Evolutionary conservation across 2,329 filamentous ascomycete species (phyloP), one percentile per base, ranked within the genome.

Genomic region (Daldinia sp.): DNA sequence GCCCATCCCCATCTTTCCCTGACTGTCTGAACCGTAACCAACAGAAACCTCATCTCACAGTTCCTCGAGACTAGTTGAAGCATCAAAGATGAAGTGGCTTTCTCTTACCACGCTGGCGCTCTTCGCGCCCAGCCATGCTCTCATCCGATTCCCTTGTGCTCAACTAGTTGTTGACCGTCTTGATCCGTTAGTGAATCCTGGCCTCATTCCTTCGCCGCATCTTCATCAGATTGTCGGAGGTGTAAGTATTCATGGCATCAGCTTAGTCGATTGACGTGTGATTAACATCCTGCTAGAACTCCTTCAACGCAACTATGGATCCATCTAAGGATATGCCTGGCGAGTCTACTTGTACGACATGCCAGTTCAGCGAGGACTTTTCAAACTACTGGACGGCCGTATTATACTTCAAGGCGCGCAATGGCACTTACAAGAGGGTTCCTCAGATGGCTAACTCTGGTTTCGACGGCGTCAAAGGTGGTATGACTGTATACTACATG

Each of bases 11-110:
- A 4, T 18, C 39, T 53, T 20, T 20, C 10, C n/a, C 28, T 26
- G 23, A 53, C 30, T 15, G 12, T 26, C n/a, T 57, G n/a, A 4
- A 4, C 26, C 10, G 3, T 1, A 57, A 44, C 15, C 39, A 30
- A 13, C 39, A 28, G 26, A 18, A 30, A 20, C 6, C 15, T 57
- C 39, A 33, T 20, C 37, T 44, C 12, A 23, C n/a, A 30, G 39
- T 30, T 20, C 9, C 26, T 42, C 15, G 15, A n/a, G 35, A 7
- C 23, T 44, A 26, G 33, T 35, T 35, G 1, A 44, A 46, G n/a
- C 54, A n/a, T 35, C 56, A 67, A 60, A 60, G 44, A 69, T 69
- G 67, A 63, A 69, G 56, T 67, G 48, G 60, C 9, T 41, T 18
- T 61, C 56, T 42, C 50, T 69, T 33, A 46, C 63, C n/a, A 53